Conservation (phyloP, 345 rosid genomes). For the Erucastrum elatum region DNA sequence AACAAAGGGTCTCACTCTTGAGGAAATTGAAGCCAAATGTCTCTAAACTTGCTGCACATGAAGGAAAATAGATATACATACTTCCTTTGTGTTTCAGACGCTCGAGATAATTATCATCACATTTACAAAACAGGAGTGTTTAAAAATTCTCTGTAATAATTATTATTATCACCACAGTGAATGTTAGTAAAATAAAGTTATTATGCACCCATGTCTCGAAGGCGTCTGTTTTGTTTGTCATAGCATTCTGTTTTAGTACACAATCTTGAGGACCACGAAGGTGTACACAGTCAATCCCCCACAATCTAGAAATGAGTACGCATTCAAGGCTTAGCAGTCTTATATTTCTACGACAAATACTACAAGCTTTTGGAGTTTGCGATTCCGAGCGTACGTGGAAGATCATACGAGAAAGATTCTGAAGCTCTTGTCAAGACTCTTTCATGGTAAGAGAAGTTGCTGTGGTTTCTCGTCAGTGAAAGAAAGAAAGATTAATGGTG, state of each 20-base stretch:
- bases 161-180: background rate
- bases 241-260: background rate
- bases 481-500: background rate
- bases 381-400: background rate
- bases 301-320: background rate
- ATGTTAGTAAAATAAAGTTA: background rate
- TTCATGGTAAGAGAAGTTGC: background rate
- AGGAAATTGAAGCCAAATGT: slow-evolving; percentile 90
- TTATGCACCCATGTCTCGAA: background rate
- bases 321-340: background rate
- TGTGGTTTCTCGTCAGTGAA: background rate
- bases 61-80: background rate
- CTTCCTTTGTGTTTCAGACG: background rate
- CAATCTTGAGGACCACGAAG: no score
- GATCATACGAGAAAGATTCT: background rate
- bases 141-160: background rate
- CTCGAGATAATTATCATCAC: background rate
- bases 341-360: no score
- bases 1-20: slow-evolving; percentile 94
- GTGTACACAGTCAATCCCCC: no score
- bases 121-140: background rate
- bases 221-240: background rate
- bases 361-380: no score
- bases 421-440: background rate
- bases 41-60: slow-evolving; percentile 36